Evolutionary conservation across 345 rosid species (phyloP).

Genomic region (Pelargonium nanum): DNA sequence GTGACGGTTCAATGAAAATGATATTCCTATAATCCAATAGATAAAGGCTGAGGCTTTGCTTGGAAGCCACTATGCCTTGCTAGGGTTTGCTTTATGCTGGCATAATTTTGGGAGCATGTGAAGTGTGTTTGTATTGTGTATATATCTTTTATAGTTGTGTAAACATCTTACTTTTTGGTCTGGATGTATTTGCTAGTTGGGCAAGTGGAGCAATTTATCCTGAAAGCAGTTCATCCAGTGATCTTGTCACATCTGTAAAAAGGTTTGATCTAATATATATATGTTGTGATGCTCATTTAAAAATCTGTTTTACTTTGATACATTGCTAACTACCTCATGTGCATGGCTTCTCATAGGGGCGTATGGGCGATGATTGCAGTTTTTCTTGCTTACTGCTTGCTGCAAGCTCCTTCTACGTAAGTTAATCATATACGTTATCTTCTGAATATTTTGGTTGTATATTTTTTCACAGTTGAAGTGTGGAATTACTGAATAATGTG

Average conservation of each 20-base stretch:
- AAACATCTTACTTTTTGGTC: background rate
- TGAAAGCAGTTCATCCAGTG: conserved; percentile 47
- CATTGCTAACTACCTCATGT: background rate
- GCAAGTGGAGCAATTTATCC: conserved; percentile 95
- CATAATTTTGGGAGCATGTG: no score
- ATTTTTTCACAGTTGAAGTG: background rate
- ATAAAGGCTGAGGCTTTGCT: no score
- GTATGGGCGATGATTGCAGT: conserved; percentile 98
- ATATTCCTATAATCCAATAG: no score
- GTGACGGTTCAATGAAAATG: no score
- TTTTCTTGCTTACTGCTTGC: conserved; percentile 90
- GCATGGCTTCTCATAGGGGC: conserved; percentile 49
- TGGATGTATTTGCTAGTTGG: conserved; percentile 44
- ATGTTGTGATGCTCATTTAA: background rate
- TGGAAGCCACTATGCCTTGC: no score
- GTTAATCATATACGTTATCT: conserved; percentile 4
- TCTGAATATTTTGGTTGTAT: background rate
- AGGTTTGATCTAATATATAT: conserved; percentile 36
- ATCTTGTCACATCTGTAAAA: conserved; percentile 81
- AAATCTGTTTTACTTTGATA: background rate
- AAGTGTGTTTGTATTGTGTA: background rate
- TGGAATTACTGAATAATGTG: no score
- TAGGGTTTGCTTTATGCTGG: no score
- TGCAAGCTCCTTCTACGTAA: conserved; percentile 99
- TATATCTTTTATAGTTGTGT: background rate